A percentile compares a stretch with the other conserved stretches of the same genome.
These are phyloP conservation scores for Metschnikowia cubensis DNA, from an alignment of 805 yeast species.

Conservation along the genomic window DNA sequence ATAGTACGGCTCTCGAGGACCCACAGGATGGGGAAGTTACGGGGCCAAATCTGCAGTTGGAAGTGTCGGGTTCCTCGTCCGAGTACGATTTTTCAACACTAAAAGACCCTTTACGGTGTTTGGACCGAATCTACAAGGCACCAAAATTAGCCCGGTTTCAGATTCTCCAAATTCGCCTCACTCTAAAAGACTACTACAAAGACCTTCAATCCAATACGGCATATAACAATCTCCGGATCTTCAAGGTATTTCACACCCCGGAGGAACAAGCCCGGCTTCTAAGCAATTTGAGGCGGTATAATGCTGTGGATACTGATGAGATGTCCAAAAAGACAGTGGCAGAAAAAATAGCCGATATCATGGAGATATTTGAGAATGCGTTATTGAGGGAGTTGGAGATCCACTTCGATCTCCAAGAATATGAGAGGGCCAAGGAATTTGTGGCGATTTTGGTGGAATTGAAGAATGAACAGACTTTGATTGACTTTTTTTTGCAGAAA, in stretches of 20 bases:
- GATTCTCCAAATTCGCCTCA: constrained; percentile 34
- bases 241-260: constrained; percentile 45
- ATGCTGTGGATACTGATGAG: constrained; percentile 30
- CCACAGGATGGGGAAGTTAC: constrained; percentile 1
- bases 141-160: constrained; percentile 35
- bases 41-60: background rate
- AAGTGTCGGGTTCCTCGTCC: background rate
- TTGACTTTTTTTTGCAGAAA: constrained; percentile 43
- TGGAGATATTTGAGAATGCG: constrained; percentile 71
- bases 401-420: constrained; percentile 48
- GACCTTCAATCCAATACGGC: constrained; percentile 42
- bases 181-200: constrained; percentile 42
- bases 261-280: constrained; percentile 49
- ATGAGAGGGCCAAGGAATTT: constrained; percentile 31
- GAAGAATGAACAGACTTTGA: constrained; percentile 40
- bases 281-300: constrained; percentile 37
- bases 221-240: constrained; percentile 42
- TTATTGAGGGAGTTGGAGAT: constrained; percentile 63
- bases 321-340: constrained; percentile 26
- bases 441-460: constrained; percentile 33
- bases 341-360: constrained; percentile 48
- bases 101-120: constrained; percentile 33
- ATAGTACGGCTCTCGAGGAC: constrained; percentile 25
- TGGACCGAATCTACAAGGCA: constrained; percentile 24
- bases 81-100: constrained; percentile 11